These are phyloP conservation scores for Cephaloascus albidus DNA, from an alignment of 805 yeast genomes.

Conservation along the genomic window DNA sequence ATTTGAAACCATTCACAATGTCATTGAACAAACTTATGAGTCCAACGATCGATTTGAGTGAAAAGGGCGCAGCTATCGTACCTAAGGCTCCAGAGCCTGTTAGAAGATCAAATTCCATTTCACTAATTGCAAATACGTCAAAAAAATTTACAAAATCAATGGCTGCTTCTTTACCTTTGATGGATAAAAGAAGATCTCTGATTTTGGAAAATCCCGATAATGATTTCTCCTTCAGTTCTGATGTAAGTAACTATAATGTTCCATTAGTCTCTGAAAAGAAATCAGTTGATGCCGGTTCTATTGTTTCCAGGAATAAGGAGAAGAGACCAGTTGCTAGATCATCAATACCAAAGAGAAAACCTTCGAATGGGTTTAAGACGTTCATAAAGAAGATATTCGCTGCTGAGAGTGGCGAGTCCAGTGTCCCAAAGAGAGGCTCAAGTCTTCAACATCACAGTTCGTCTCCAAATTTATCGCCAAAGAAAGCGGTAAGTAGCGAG, in stretches of 20 bases:
- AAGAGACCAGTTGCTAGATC: background rate
- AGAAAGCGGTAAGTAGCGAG: background rate
- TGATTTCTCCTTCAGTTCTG: background rate
- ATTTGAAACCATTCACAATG: background rate
- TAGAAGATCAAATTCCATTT: background rate
- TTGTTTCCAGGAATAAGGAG: background rate
- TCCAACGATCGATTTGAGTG: background rate
- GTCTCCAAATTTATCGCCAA: background rate
- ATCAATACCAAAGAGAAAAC: background rate
- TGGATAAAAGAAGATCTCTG: background rate
- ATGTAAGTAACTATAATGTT: background rate
- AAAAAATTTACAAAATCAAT: background rate
- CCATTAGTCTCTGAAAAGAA: background rate
- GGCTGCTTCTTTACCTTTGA: background rate
- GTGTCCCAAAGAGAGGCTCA: background rate
- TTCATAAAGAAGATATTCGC: slow-evolving; percentile 2
- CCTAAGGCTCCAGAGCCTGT: background rate
- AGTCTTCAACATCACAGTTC: background rate
- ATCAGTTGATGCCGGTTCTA: background rate
- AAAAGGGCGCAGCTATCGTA: background rate
- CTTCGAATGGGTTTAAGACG: background rate
- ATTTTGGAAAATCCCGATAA: background rate
- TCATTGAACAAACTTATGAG: background rate
- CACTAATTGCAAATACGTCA: background rate
- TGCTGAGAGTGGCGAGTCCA: background rate